Base-by-base conservation (phyloP, 2,329 filamentous ascomycete species). In the Fusarium abutilonis region DNA sequence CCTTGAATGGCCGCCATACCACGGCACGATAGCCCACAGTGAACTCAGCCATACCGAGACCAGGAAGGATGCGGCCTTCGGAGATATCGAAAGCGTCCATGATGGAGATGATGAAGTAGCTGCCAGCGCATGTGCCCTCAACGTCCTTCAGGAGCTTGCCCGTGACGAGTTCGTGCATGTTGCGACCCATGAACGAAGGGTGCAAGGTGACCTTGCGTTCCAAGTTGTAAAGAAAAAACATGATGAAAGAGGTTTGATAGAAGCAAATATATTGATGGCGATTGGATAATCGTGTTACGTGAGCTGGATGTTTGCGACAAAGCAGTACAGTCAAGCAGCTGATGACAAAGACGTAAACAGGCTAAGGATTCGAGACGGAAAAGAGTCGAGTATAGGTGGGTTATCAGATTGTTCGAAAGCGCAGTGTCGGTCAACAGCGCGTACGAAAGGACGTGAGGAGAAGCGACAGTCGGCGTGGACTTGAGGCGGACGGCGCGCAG, bases 221-320 rank as follows among this genome's bases (percentile, higher is more conserved):
- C 78, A 98, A 89, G 75, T 97, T 94, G 79, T 97, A 92, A 66
- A 99, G 91, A 82, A 99, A 99, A 79, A 98, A 99, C 95, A 99
- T 99, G 70, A 44, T 56, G 63, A 55, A 53, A 43, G 15, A 36
- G 9, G 41, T 52, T 28, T 9, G 35, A 34, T 17, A 47, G 52
- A 60, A 49, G 38, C 39, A 35, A 60, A 47, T 47, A 61, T 49
- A 45, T 35, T n/a, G 50, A 56, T 60, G 35, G 29, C 19, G 34
- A 52, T 29, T 40, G 34, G 52, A 41, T 21, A 31, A 21, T 46
- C 19, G 47, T 40, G 21, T 52, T 42, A 50, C 41, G 31, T 60
- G 31, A 42, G 43, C 11, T 38, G n/a, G 10, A 26, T 43, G 17
- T 42, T 41, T 47, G 45, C 31, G 47, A 48, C 38, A 34, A 32